Base-by-base conservation (phyloP, 148 eudicot species). In the Dysphania ambrosioides region DNA sequence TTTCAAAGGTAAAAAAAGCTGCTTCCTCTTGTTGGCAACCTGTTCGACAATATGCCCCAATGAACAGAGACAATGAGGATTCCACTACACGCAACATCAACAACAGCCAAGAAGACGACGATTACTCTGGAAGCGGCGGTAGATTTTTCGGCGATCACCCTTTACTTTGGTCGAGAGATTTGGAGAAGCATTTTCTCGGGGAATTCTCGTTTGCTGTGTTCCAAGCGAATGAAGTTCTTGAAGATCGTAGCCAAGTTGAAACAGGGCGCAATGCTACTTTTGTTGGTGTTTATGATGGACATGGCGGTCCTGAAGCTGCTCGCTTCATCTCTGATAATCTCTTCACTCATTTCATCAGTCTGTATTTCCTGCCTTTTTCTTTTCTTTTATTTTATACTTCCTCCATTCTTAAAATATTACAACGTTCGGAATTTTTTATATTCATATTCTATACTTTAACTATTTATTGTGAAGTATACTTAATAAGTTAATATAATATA, bases 231-330 rank as follows among this genome's bases (percentile, higher is more conserved):
- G 76, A 58, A 9, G 81, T 72, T 47, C 29, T 86, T 24, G 95
- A 90, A 78, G 95, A 90, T 86, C 81, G 81, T 2, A 81, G 91
- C 75, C 95, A 90, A 76, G 96, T 90, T 32, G 92, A 88, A 79
- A 81, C 82, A 0, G 86, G 89, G 15, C 78, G 61, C 0, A 71
- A 81, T 55, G 86, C 81, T 31, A 87, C 90, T 6, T 90, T 86
- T 56, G 83, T 88, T 34, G 53, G 96, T 18, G 83, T 90, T 71
- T 90, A 90, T 66, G 96, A 90, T 74, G 96, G 96, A 2, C 96
- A 90, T 78, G 96, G 90, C 23, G 96, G 96, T 9, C 79, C 85
- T 40, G 87, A 83, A 1, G 89, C 90, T 16, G 80, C 96, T 21
- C 82, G 79, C 0, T 90, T 73, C 70, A 12, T 87, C 70, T 53